These are phyloP conservation scores for Ambrosia artemisiifolia DNA, from an alignment of 129 eudicot species.

Conservation along the genomic window DNA sequence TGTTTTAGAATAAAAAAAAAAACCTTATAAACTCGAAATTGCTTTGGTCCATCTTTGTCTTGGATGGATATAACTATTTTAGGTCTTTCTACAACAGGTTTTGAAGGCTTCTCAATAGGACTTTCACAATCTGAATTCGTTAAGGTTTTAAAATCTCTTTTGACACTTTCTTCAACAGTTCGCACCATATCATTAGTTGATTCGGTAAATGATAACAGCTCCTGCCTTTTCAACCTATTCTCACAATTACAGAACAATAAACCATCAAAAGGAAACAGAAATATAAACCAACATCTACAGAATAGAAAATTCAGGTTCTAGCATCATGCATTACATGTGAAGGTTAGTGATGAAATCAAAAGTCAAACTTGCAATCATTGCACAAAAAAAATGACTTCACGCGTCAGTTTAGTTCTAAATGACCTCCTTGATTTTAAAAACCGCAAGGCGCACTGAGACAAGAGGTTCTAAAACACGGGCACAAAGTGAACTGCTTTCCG, in stretches of 20 bases:
- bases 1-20: conserved; percentile 3
- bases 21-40: conserved; percentile 62
- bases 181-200: conserved; percentile 59
- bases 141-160: conserved; percentile 42
- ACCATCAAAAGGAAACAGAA: not conserved
- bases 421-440: not conserved
- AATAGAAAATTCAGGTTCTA: not conserved
- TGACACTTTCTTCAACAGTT: conserved; percentile 58
- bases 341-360: not conserved
- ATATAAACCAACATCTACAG: conserved; percentile 15
- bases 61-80: conserved; percentile 78
- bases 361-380: not conserved
- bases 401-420: not conserved
- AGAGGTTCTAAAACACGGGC: too few relatives aligned
- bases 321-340: not conserved
- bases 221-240: conserved; percentile 63
- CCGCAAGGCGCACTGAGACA: too few relatives aligned
- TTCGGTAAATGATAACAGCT: conserved; percentile 58
- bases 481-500: too few relatives aligned
- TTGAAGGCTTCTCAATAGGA: conserved; percentile 34
- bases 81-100: conserved; percentile 57
- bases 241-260: conserved; percentile 14
- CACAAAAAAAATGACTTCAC: not conserved
- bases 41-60: conserved; percentile 64
- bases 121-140: conserved; percentile 24